A percentile compares a stretch with the other conserved stretches of the same genome.
Conservation (phyloP, 139 green algal genomes). For the Chlorella sp. region DNA sequence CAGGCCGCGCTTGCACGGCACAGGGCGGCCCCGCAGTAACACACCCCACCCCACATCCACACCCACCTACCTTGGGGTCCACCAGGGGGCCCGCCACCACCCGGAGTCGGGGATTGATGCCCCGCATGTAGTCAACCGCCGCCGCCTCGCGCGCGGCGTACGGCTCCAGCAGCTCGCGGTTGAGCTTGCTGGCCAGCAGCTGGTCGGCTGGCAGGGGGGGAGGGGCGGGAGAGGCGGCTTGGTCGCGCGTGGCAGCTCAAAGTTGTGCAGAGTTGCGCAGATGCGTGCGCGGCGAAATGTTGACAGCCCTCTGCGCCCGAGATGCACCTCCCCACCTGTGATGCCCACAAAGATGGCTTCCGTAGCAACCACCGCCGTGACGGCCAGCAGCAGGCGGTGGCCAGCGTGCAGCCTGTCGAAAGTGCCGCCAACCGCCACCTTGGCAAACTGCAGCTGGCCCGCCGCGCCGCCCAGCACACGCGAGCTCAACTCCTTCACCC, state of each 20-base stretch:
- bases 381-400: slow-evolving; percentile 87
- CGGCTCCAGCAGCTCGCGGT: slow-evolving; percentile 71
- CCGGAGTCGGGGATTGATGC: slow-evolving; percentile 48
- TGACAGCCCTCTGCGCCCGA: no score
- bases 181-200: slow-evolving; percentile 77
- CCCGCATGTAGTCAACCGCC: slow-evolving; percentile 62
- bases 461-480: slow-evolving; percentile 17
- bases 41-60: no score
- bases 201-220: slow-evolving; percentile 55
- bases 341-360: slow-evolving; percentile 73
- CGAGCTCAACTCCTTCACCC: no score
- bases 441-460: slow-evolving; percentile 49
- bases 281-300: not conserved
- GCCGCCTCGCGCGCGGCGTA: slow-evolving; percentile 57
- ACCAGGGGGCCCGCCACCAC: slow-evolving; percentile 61
- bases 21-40: no score
- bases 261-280: not conserved
- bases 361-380: slow-evolving; percentile 62
- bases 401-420: slow-evolving; percentile 94
- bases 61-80: slow-evolving; percentile 66
- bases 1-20: no score
- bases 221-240: not conserved
- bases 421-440: slow-evolving; percentile 87
- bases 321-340: slow-evolving; percentile 64
- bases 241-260: not conserved